phyloP scores from a whole-genome alignment of 2,329 filamentous ascomycete genomes.

The Ophiostoma perfectum region DNA sequence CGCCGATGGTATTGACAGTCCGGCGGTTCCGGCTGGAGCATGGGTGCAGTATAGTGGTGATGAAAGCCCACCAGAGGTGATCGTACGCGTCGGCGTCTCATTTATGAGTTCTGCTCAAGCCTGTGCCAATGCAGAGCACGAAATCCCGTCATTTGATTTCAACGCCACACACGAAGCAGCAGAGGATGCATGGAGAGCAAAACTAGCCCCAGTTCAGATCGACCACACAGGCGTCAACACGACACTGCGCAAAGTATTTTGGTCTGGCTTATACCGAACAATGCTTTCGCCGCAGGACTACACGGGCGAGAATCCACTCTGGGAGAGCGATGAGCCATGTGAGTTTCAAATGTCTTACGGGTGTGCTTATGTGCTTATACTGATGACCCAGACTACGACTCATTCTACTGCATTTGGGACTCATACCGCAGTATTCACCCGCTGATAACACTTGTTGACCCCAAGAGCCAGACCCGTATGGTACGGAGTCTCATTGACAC shows the following conservation, averaged over 20 bases:
- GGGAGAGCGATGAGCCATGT: conserved; percentile 56
- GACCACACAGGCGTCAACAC: conserved; percentile 45
- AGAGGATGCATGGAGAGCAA: conserved; percentile 46
- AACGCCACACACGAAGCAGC: background rate
- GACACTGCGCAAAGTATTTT: conserved; percentile 57
- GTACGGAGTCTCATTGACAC: conserved; percentile 67
- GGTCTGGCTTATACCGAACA: conserved; percentile 63
- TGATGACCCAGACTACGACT: conserved; percentile 50
- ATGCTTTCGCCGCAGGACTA: conserved; percentile 71
- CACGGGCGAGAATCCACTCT: conserved; percentile 64
- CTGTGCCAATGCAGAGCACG: conserved; percentile 55
- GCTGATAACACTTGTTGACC: conserved; percentile 61
- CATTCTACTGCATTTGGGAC: conserved; percentile 70
- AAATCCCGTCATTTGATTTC: conserved; percentile 51
- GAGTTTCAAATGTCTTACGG: too few relatives aligned
- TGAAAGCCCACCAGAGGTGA: conserved; percentile 32
- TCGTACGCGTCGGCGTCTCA: conserved; percentile 59
- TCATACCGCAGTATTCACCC: conserved; percentile 61
- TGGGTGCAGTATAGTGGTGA: conserved; percentile 52
- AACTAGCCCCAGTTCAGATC: conserved; percentile 50
- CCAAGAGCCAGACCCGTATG: conserved; percentile 56
- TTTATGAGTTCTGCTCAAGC: conserved; percentile 58
- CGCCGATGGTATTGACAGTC: conserved; percentile 27
- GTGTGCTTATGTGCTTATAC: background rate
- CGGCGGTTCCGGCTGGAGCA: conserved; percentile 43